Evolutionary conservation across 345 rosid genomes (phyloP).

Genomic region (Bruguiera gymnorhiza): DNA sequence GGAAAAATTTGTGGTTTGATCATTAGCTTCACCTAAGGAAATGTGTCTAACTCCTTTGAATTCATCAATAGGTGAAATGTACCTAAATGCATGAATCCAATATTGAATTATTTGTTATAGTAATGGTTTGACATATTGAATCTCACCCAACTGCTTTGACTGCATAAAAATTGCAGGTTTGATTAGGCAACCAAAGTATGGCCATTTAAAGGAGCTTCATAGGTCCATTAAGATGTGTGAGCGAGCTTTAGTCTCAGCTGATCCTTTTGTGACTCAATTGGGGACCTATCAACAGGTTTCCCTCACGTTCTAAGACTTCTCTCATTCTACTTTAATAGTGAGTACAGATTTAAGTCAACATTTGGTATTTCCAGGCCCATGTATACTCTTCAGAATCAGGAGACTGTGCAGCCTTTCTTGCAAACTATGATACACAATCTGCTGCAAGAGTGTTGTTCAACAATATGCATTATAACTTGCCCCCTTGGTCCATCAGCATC

Average conservation of each 20-base stretch:
- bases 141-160: background rate
- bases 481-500: constrained; percentile 98
- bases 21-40: background rate
- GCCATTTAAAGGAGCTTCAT: constrained; percentile 96
- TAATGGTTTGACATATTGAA: background rate
- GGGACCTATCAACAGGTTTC: constrained; percentile 84
- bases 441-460: constrained; percentile 80
- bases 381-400: constrained; percentile 77
- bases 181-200: constrained; percentile 92
- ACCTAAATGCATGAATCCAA: background rate
- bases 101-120: background rate
- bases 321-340: background rate
- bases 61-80: background rate
- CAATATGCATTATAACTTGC: constrained; percentile 93
- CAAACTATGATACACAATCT: constrained; percentile 85
- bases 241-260: constrained; percentile 70
- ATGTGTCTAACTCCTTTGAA: constrained; percentile 20
- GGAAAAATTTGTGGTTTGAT: background rate
- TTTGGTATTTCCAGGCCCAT: constrained; percentile 54
- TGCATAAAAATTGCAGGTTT: constrained; percentile 45
- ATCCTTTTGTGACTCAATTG: constrained; percentile 76
- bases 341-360: constrained; percentile 20
- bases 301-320: background rate
- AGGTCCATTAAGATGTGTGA: constrained; percentile 94
- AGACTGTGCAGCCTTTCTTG: constrained; percentile 90